phyloP scores from a whole-genome alignment of 2,329 filamentous ascomycete genomes.

The Didymella arachidicola region DNA sequence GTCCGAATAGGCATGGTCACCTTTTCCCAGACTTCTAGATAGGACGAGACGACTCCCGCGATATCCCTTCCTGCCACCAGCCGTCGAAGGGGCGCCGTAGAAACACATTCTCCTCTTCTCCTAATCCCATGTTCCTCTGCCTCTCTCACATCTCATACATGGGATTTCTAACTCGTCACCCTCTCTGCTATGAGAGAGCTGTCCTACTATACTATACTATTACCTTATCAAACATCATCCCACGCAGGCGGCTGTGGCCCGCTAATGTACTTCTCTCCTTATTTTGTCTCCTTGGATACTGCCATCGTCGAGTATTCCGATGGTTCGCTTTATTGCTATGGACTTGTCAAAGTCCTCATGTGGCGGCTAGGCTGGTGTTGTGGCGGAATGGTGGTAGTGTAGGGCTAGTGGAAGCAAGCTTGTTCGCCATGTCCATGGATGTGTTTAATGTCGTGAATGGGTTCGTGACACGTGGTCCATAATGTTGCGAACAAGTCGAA shows the following conservation, averaged over 20 bases:
- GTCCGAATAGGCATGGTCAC: conserved; percentile 46
- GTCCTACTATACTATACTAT: not conserved
- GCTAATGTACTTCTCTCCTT: conserved; percentile 25
- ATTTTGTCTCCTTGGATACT: conserved; percentile 17
- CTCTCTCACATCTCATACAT: not conserved
- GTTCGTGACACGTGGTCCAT: no score
- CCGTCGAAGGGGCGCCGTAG: not conserved
- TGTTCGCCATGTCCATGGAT: not conserved
- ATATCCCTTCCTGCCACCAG: conserved; percentile 1
- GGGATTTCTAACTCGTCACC: not conserved
- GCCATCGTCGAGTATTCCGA: conserved; percentile 13
- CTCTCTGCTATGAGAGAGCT: not conserved
- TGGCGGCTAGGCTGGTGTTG: no score
- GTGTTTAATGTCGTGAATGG: no score
- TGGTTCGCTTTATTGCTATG: conserved; percentile 1
- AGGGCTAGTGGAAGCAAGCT: not conserved
- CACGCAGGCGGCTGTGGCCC: conserved; percentile 17
- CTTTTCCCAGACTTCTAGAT: conserved; percentile 46
- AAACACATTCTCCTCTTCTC: not conserved
- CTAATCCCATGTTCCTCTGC: not conserved
- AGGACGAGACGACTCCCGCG: not conserved
- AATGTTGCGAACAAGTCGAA: no score
- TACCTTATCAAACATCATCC: not conserved
- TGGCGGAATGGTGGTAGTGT: not conserved
- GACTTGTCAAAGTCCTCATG: not conserved